Evolutionary conservation across 2,329 filamentous ascomycete species (phyloP), one percentile per base, ranked within the genome.

Genomic region (Phyllosticta paracitricarpa): DNA sequence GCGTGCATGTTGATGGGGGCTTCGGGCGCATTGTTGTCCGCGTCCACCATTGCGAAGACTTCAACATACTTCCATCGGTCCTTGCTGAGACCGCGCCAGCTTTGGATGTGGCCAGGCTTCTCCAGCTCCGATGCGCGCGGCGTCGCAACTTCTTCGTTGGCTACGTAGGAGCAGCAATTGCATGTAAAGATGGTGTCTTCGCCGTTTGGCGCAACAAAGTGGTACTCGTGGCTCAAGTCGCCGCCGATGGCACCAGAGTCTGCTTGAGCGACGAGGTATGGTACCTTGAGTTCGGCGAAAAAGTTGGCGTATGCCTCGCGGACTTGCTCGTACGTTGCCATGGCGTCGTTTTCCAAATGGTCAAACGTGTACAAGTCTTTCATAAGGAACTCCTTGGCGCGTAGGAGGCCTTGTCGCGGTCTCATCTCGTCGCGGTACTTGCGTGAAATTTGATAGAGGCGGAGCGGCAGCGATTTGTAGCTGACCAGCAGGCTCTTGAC

Each of bases 341-440:
- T 77, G 1, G 93, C 93, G n/a, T 83, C 77, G 26, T 82, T 76
- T 0, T 79, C 72, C 3, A 81, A 87, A 40, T 81, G 77, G 70
- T 99, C 94, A 70, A 99, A 99, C 0, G 92, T 97, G 72, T 99
- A 99, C 0, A 99, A 82, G 73, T 99, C 94, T 74, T 99, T 99
- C 94, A 99, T 99, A 67, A 91, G 77, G 68, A 99, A 99, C 70
- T 99, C 94, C 64, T 91, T 86, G 0, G 90, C 89, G 9, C 94
- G 86, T 8, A 99, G 79, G 1, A 99, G 79, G 12, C 94, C 94
- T 67, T 96, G 89, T 33, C 94, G 84, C 22, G 94, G 94, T 26
- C 94, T 83, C 61, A 88, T 83, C 75, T 99, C 94, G 76, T 99
- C 94, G 56, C 94, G 85, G 70, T 97, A 99, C 74, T 99, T 99